Evolutionary conservation across 1,139 yeast genomes (phyloP).

Genomic region (Debaryomyces sp.): DNA sequence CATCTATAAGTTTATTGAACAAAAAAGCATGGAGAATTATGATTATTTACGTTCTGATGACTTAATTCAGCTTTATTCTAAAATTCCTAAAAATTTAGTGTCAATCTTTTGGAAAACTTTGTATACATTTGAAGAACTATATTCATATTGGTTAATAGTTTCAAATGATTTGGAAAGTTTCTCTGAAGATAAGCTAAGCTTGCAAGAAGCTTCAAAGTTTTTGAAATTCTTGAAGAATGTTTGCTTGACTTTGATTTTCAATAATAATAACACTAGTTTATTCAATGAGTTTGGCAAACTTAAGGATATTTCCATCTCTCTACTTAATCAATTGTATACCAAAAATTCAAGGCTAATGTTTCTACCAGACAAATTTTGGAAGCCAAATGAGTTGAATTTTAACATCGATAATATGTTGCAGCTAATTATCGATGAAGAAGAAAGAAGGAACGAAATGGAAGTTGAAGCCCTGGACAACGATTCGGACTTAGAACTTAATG

Average conservation of each 20-base stretch:
- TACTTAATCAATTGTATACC: conserved; percentile 68
- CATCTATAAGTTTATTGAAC: conserved; percentile 20
- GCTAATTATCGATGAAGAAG: conserved; percentile 45
- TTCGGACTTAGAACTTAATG: conserved; percentile 7
- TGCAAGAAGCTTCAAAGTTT: conserved; percentile 48
- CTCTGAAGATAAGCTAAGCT: conserved; percentile 43
- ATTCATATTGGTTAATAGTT: conserved; percentile 55
- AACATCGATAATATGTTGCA: conserved; percentile 34
- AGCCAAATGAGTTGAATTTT: conserved; percentile 29
- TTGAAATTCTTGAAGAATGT: conserved; percentile 54
- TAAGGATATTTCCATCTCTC: conserved; percentile 45
- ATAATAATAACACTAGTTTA: conserved; percentile 19
- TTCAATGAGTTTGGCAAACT: conserved; percentile 26
- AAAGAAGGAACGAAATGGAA: conserved; percentile 19
- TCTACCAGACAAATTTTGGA: conserved; percentile 62
- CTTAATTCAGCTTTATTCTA: conserved; percentile 14
- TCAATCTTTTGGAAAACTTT: conserved; percentile 36
- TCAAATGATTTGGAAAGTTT: conserved; percentile 72
- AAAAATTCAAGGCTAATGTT: conserved; percentile 70
- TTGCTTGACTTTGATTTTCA: conserved; percentile 59
- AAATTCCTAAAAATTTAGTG: conserved; percentile 8
- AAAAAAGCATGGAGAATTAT: conserved; percentile 3
- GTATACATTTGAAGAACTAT: conserved; percentile 41
- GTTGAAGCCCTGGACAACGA: conserved; percentile 20
- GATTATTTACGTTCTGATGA: conserved; percentile 27